phyloP scores from a whole-genome alignment of 345 rosid genomes.

The Trapa incisa region DNA sequence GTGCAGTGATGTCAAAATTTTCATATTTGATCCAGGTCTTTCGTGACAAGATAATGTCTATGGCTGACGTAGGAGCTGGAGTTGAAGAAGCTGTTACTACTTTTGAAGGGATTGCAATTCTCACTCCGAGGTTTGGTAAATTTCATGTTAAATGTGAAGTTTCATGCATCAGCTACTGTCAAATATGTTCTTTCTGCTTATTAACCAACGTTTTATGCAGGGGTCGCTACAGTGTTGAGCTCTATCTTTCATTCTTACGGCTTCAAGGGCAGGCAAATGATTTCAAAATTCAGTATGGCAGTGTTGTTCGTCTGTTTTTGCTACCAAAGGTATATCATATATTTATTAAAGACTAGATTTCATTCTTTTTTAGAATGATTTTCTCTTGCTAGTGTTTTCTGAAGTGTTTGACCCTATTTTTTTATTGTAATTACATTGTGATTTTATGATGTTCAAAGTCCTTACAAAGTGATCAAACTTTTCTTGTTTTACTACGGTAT shows the following conservation, averaged over 20 bases:
- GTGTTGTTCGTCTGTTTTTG: slow-evolving; percentile 88
- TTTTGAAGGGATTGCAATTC: slow-evolving; percentile 81
- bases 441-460: no score
- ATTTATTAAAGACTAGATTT: neutral
- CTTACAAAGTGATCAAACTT: no score
- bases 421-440: no score
- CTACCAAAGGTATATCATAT: slow-evolving; percentile 65
- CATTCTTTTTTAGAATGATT: neutral
- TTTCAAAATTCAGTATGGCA: slow-evolving; percentile 96
- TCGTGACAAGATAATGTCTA: slow-evolving; percentile 50
- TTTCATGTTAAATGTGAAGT: neutral
- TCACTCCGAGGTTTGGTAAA: slow-evolving; percentile 68
- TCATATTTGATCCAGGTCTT: slow-evolving; percentile 42
- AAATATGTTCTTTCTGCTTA: neutral
- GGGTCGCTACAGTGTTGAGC: slow-evolving; percentile 97
- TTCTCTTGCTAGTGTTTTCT: neutral
- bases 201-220: slow-evolving; percentile 22
- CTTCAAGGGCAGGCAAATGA: slow-evolving; percentile 97
- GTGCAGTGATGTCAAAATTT: neutral
- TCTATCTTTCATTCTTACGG: slow-evolving; percentile 81
- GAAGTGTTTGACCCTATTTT: no score
- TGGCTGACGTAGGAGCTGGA: slow-evolving; percentile 89
- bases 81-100: slow-evolving; percentile 87
- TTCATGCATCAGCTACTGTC: neutral
- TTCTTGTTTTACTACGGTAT: no score